Evolutionary conservation across 2,329 filamentous ascomycete species (phyloP), one percentile per base, ranked within the genome.

Genomic region (Aaosphaeria arxii): DNA sequence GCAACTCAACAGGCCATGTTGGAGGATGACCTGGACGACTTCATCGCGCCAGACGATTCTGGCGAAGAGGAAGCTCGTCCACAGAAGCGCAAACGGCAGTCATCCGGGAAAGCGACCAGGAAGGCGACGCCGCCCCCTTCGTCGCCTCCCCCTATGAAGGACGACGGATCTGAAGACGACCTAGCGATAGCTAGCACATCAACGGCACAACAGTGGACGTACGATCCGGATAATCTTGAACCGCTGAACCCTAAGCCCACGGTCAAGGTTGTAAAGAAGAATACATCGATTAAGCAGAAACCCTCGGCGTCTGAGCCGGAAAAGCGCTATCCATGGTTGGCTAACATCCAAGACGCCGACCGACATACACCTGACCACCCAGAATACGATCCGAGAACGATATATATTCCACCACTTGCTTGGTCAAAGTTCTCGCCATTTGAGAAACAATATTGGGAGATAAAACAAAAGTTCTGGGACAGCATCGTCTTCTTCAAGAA

Each of bases 401-500:
- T 99, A n/a, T 96, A 86, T 69, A 87, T 99, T 32, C 94, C 94
- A 0, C 88, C 89, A 0, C 66, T 77, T 32, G 89, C 90, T 0
- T 95, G 86, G 85, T 74, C 74, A 30, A 86, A 88, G 29, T 96
- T 99, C 66, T 95, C 91, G 0, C 83, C 92, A 0, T 99, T 99
- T 56, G 94, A 99, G 72, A 95, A 91, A 70, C 94, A 99, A 67
- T 99, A 99, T 69, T 99, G 94, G 94, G 90, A 95, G 63, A 97
- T 99, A 71, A 99, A 99, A 74, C 88, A 91, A 70, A 96, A 96
- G 60, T 89, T 95, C 56, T 97, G 89, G 88, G 91, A 96, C 57
- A 96, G 91, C 0, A 87, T 99, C 41, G 92, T 99, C 11, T 99
- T 99, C 73, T 99, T 99, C 84, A 99, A 97, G 73, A 99, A 99